Evolutionary conservation across 169 alveolate species (phyloP).

Genomic region (Plasmodium falciparum): DNA sequence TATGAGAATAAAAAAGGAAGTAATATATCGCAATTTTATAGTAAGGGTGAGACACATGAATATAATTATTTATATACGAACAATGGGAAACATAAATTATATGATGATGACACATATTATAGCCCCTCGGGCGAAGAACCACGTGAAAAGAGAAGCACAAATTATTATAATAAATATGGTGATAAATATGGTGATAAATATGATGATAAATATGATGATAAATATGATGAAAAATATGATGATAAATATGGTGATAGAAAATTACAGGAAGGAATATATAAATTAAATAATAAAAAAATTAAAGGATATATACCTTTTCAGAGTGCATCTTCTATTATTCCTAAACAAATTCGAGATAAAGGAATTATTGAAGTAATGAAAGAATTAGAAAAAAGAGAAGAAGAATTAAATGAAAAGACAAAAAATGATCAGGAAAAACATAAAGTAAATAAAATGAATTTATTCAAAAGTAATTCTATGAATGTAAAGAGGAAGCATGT

Average conservation of each 20-base stretch:
- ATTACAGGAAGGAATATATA: conserved; percentile 3
- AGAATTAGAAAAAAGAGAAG: conserved; percentile 66
- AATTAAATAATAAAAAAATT: conserved; percentile 29
- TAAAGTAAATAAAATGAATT: not conserved
- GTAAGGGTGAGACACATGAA: too few species aligned
- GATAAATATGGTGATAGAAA: conserved; percentile 11
- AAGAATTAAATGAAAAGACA: conserved; percentile 19
- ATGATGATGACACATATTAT: too few species aligned
- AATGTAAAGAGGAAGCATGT: conserved; percentile 34
- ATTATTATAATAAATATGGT: not conserved
- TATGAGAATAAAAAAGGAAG: conserved; percentile 27
- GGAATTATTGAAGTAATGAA: conserved; percentile 69
- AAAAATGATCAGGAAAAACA: conserved; percentile 10
- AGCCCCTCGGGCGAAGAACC: not conserved
- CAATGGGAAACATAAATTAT: too few species aligned
- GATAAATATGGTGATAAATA: not conserved
- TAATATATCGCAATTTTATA: not conserved
- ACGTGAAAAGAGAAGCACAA: not conserved
- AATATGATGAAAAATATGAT: not conserved
- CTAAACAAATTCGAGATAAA: conserved; percentile 45
- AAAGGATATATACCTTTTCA: conserved; percentile 71
- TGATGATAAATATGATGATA: conserved; percentile 9
- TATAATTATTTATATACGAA: too few species aligned
- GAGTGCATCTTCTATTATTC: conserved; percentile 66
- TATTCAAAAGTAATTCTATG: not conserved